Conservation (phyloP, 2,329 filamentous ascomycete species). For the Emergomyces africanus region DNA sequence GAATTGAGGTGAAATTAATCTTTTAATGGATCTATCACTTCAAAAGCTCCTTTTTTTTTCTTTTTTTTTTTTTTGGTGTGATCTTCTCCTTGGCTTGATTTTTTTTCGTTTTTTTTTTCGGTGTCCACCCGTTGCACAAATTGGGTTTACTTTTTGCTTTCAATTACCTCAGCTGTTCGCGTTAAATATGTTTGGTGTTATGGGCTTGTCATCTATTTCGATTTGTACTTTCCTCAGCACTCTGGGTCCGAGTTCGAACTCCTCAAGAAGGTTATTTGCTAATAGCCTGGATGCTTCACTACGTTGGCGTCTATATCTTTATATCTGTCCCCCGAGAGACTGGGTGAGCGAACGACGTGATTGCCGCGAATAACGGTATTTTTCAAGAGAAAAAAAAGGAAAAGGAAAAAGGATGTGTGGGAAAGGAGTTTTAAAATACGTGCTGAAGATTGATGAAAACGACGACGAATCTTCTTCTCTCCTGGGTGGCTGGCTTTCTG, state of each 20-base stretch:
- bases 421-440: not conserved
- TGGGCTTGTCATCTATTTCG: slow-evolving; percentile 2
- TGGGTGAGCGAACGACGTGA: no score
- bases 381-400: not conserved
- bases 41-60: slow-evolving; percentile 11
- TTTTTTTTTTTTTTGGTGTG: not conserved
- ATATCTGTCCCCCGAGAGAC: no score
- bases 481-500: slow-evolving; percentile 9
- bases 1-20: slow-evolving; percentile 8
- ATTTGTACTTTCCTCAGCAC: slow-evolving; percentile 6
- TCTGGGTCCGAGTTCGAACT: not conserved
- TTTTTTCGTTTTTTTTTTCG: not conserved
- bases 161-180: not conserved
- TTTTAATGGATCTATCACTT: slow-evolving; percentile 6
- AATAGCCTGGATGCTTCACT: not conserved
- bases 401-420: not conserved
- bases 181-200: slow-evolving; percentile 5
- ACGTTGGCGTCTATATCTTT: not conserved
- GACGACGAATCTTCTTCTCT: not conserved
- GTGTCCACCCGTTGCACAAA: not conserved
- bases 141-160: not conserved
- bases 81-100: not conserved
- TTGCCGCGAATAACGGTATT: not conserved
- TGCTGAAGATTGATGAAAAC: not conserved
- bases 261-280: not conserved